A percentile compares a stretch with the other conserved stretches of the same genome.
Conservation (phyloP, 129 eudicot genomes). For the Oenanthe sinensis region DNA sequence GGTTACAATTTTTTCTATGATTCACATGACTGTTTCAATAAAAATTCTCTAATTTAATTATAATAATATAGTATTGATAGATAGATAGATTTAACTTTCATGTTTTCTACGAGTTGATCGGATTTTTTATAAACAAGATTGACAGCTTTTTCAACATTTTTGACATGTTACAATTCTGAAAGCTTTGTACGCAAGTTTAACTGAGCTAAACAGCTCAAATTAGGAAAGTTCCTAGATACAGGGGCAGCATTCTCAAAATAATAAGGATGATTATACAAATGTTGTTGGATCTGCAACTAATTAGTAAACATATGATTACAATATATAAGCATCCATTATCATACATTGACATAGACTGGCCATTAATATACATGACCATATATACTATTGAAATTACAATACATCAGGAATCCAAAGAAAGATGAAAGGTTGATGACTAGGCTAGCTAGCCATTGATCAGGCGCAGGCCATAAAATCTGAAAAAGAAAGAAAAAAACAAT, state of each 20-base stretch:
- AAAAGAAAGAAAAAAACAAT: neutral
- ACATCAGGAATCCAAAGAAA: neutral
- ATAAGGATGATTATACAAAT: neutral
- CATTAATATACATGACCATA: neutral
- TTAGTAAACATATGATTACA: neutral
- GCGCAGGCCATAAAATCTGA: neutral
- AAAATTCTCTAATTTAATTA: no score
- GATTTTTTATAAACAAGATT: no score
- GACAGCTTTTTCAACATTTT: no score
- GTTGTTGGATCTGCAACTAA: neutral
- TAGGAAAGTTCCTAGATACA: no score
- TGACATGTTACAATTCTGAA: no score
- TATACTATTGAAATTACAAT: neutral
- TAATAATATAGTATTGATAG: no score
- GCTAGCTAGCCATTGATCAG: neutral
- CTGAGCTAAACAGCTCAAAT: neutral
- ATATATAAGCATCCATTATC: neutral
- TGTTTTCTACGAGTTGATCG: no score
- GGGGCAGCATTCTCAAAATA: neutral
- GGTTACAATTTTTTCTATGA: no score
- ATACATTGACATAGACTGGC: neutral
- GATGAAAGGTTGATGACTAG: neutral
- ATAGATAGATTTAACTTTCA: no score
- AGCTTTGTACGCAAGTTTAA: no score
- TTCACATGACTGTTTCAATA: no score